Percentiles rank a stretch among this genome's conserved stretches.
phyloP scores from a whole-genome alignment of 257 asterid genomes.

The Ehretia macrophylla region DNA sequence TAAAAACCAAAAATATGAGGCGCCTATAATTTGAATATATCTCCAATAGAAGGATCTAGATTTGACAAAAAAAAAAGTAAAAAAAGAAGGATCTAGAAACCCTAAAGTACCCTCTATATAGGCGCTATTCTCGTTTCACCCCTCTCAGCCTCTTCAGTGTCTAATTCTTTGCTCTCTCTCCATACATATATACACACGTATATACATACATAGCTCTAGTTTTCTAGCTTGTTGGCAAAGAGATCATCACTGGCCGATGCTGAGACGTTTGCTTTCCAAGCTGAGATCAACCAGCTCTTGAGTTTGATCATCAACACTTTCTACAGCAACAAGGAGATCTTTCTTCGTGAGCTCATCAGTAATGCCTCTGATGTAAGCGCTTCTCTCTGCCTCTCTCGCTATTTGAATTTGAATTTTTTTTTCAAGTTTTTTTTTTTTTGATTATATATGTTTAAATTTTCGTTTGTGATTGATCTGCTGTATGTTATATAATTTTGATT shows the following conservation, averaged over 20 bases:
- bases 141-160: not conserved
- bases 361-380: conserved; percentile 53
- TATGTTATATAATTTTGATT: not conserved
- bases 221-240: too few relatives aligned
- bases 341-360: conserved; percentile 53
- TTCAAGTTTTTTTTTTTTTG: not conserved
- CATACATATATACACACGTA: too few relatives aligned
- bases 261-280: conserved; percentile 61
- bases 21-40: too few relatives aligned
- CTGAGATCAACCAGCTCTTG: conserved; percentile 53
- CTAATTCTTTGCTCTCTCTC: too few relatives aligned
- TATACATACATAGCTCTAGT: too few relatives aligned
- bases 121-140: not conserved
- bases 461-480: not conserved
- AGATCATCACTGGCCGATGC: conserved; percentile 38
- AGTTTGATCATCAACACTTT: conserved; percentile 55
- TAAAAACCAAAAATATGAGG: not conserved
- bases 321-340: conserved; percentile 60
- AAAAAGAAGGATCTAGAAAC: not conserved
- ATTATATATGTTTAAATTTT: not conserved
- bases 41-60: not conserved
- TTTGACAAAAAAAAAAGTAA: too few relatives aligned
- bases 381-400: not conserved
- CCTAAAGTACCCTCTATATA: not conserved
- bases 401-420: not conserved